phyloP scores from a whole-genome alignment of 345 rosid species.

The Reutealis trisperma region DNA sequence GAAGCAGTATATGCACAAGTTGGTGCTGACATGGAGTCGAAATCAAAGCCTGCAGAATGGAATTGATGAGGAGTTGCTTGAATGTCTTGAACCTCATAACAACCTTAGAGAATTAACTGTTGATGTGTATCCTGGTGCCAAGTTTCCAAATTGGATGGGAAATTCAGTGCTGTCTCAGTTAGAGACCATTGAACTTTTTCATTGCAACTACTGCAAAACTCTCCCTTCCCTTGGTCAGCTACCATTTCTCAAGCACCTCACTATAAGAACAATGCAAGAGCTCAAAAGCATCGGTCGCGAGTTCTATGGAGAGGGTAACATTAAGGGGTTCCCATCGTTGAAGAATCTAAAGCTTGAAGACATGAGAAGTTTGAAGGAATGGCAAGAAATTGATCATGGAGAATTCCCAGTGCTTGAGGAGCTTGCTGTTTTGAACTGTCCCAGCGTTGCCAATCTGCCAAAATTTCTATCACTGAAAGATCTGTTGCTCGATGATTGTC shows the following conservation, averaged over 20 bases:
- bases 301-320: constrained; percentile 16
- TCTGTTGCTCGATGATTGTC: constrained; percentile 16
- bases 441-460: constrained; percentile 13
- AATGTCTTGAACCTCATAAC: constrained; percentile 25
- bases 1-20: constrained; percentile 11
- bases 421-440: constrained; percentile 21
- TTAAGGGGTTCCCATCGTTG: constrained; percentile 15
- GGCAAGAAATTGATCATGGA: constrained; percentile 18
- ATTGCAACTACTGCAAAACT: constrained; percentile 17
- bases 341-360: constrained; percentile 21
- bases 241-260: constrained; percentile 20
- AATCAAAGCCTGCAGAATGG: not conserved
- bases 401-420: constrained; percentile 24
- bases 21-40: constrained; percentile 23
- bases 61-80: constrained; percentile 20
- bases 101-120: constrained; percentile 19
- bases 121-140: constrained; percentile 23
- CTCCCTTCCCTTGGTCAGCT: constrained; percentile 28
- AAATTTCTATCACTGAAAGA: constrained; percentile 15
- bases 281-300: constrained; percentile 19
- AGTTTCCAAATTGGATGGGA: constrained; percentile 24
- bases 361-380: constrained; percentile 19
- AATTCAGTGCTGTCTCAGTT: constrained; percentile 18
- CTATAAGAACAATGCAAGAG: constrained; percentile 15
- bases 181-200: constrained; percentile 12